Percentiles rank a stretch among this genome's conserved stretches.
These are phyloP conservation scores for Catenaria anguillulae DNA, from an alignment of 371 early-diverging fungal species.

Conservation along the genomic window DNA sequence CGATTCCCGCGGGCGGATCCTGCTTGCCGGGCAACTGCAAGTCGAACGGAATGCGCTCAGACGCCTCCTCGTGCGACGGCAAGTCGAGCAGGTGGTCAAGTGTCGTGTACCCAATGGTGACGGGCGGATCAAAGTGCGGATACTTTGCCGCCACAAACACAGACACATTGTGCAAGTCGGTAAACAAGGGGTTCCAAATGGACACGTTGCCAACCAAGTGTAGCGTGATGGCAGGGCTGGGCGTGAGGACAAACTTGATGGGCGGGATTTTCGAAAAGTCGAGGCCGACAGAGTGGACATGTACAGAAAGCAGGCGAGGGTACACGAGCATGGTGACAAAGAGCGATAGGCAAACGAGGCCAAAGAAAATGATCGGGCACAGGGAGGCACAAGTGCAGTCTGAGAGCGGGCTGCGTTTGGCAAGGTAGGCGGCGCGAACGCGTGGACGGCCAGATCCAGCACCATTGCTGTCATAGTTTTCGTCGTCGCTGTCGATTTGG, in stretches of 20 bases:
- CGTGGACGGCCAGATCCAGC: too few relatives aligned
- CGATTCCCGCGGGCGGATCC: too few relatives aligned
- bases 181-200: not conserved
- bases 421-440: not conserved
- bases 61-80: not conserved
- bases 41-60: not conserved
- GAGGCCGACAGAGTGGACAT: not conserved
- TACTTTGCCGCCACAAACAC: not conserved
- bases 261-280: not conserved
- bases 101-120: not conserved
- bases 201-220: not conserved
- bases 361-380: not conserved
- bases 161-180: not conserved
- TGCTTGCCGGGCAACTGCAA: not conserved
- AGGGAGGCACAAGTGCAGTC: not conserved
- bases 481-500: too few relatives aligned
- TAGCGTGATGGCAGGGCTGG: not conserved
- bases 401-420: not conserved
- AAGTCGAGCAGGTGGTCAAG: not conserved
- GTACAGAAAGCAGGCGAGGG: not conserved
- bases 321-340: not conserved
- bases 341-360: not conserved
- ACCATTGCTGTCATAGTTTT: too few relatives aligned
- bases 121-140: constrained; percentile 3
- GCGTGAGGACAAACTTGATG: not conserved